Base-by-base conservation (phyloP, 2,329 filamentous ascomycete genomes). In the Leptosphaerulina australis region DNA sequence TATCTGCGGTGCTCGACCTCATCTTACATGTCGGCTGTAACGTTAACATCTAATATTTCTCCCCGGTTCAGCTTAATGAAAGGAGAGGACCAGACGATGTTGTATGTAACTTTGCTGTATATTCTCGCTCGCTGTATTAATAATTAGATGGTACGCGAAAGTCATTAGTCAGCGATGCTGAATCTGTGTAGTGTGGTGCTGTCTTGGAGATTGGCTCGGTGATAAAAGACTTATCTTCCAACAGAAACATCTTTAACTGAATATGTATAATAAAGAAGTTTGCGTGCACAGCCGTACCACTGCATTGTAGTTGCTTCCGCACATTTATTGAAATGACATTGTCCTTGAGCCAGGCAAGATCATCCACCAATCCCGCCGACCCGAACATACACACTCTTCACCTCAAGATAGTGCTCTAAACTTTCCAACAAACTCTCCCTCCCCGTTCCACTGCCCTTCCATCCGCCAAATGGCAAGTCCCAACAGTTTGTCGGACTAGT, bases 381-480 rank as follows among this genome's bases (percentile, higher is more conserved):
- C 10, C 52, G 55, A 10, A 67, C 48, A 53, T 63, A 65, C 31
- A 65, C 29, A 43, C 55, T 63, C 59, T 67, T 65, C 2, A 57
- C 50, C 50, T 67, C 62, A 3, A 64, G 41, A 43, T 58, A 65
- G 50, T 67, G 62, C 29, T 67, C 62, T 61, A 67, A 61, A 40
- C 61, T 65, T 14, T 63, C 60, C 17, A 67, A 14, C 30, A 67
- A 53, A 40, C 62, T 62, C 55, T 67, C 64, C 22, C 62, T 51
- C 11, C 64, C 64, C 9, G 53, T 56, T 12, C 64, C 64, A 55
- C 62, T 66, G 6, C 60, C 58, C 40, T 66, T 67, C 59, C 56
- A 63, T 7, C 62, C 64, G 11, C 64, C 64, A 54, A 67, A 67
- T 12, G 62, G 63, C 44, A 65, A 35, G 33, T 65, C 60, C 58